Evolutionary conservation across 352 stramenopile species (phyloP), one percentile per base, ranked within the genome.

Genomic region (Phytophthora pistaciae): DNA sequence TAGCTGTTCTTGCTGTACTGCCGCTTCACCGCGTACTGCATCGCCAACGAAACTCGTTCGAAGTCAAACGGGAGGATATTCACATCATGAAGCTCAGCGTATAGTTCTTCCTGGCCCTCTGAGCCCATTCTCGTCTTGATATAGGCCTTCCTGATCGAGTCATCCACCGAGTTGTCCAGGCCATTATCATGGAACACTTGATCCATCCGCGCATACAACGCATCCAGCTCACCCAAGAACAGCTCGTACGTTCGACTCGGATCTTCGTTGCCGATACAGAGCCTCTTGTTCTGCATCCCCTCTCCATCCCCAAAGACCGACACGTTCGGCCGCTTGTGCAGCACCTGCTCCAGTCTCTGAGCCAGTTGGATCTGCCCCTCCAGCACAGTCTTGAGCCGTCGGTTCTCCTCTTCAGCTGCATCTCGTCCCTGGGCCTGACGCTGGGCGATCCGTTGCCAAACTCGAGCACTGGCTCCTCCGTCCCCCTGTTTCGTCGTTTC

Each of bases 381-480:
- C 13, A 91, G 68, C 50, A 76, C 70, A 11, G 36, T 56, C 20
- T 77, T 77, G 3, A 91, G 60, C 14, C 84, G 74, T 40, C 63
- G 59, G 20, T 88, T 88, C 68, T 91, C 84, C 13, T 53, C 54
- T 56, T 91, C 78, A 42, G 81, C 61, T 20, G 64, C 68, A 9
- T 73, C 53, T 7, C 73, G 73, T 13, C 70, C 67, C 40, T 74
- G 61, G 8, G 76, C 71, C 54, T 91, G 84, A 11, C 84, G 73
- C 40, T 85, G 72, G 16, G 81, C 81, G 20, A 90, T 82, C 13
- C 79, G 75, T 16, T 80, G 72, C 84, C 84, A 91, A 54, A 90
- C 75, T 53, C 61, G 64, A 48, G 63, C 67, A 57, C 53, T 20
- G 5, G 72, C 65, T 13, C 60, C 64, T 55, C 50, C 57, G 25